Evolutionary conservation across 345 rosid genomes (phyloP).

Genomic region (Balakata baccata): DNA sequence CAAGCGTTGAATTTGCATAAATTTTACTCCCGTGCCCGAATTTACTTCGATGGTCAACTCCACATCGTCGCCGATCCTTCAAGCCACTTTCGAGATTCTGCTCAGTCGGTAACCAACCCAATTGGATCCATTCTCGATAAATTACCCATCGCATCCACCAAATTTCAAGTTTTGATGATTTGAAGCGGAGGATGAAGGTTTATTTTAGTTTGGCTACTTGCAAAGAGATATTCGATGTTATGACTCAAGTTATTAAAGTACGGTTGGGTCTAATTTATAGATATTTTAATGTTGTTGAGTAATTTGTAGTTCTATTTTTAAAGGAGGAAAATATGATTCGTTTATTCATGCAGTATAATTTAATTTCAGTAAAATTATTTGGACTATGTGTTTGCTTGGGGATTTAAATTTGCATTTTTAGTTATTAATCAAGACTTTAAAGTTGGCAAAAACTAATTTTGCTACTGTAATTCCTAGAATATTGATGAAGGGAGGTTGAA

Average conservation of each 20-base stretch:
- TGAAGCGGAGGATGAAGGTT: slow-evolving; percentile 62
- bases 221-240: slow-evolving; percentile 60
- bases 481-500: slow-evolving; percentile 87
- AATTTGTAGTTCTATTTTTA: not conserved
- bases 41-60: slow-evolving; percentile 56
- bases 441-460: slow-evolving; percentile 1
- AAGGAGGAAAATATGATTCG: not conserved
- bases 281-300: too few species aligned
- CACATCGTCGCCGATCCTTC: slow-evolving; percentile 87
- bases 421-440: not conserved
- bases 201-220: slow-evolving; percentile 62
- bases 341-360: not conserved
- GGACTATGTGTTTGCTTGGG: not conserved
- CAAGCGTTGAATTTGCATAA: slow-evolving; percentile 46
- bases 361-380: not conserved
- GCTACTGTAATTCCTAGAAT: slow-evolving; percentile 44
- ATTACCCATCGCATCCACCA: slow-evolving; percentile 62
- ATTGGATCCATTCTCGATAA: slow-evolving; percentile 75
- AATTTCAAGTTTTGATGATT: slow-evolving; percentile 77
- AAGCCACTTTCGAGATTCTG: slow-evolving; percentile 67
- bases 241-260: slow-evolving; percentile 74
- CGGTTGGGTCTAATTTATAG: not conserved
- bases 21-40: slow-evolving; percentile 77
- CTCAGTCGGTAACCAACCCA: slow-evolving; percentile 61
- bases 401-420: not conserved